phyloP scores from a whole-genome alignment of 768 basidiomycete genomes.

The Mycena albidolilacea region DNA sequence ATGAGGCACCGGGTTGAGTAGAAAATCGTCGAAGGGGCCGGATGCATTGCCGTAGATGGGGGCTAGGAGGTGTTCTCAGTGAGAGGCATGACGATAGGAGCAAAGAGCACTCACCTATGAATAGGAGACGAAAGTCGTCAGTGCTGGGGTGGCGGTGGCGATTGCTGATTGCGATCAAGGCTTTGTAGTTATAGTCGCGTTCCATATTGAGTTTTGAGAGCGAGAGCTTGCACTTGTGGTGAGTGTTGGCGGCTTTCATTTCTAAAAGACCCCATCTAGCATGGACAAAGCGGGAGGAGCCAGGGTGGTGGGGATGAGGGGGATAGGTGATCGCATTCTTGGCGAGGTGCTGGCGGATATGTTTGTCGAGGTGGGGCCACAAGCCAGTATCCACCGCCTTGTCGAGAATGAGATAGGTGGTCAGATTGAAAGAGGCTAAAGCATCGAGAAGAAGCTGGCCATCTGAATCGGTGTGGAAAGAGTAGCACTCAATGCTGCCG shows the following conservation, averaged over 20 bases:
- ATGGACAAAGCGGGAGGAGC: neutral
- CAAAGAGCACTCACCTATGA: neutral
- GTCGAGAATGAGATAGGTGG: neutral
- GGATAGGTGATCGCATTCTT: neutral
- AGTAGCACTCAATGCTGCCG: neutral
- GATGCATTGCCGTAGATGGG: neutral
- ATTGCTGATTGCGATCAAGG: neutral
- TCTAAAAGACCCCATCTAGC: neutral
- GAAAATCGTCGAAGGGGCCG: neutral
- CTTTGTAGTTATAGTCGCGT: neutral
- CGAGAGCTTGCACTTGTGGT: neutral
- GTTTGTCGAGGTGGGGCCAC: neutral
- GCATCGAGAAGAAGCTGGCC: neutral
- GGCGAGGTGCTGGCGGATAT: neutral
- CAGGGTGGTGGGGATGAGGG: neutral
- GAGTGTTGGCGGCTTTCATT: neutral
- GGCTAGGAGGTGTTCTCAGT: neutral
- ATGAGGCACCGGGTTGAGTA: neutral
- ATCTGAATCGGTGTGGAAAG: neutral
- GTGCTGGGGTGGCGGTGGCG: no score
- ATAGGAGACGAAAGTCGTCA: neutral
- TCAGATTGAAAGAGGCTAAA: neutral
- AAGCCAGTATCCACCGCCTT: neutral
- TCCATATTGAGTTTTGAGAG: neutral
- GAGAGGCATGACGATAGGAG: neutral